Evolutionary conservation across 2,329 filamentous ascomycete species (phyloP).

Genomic region (Gyromitra esculenta): DNA sequence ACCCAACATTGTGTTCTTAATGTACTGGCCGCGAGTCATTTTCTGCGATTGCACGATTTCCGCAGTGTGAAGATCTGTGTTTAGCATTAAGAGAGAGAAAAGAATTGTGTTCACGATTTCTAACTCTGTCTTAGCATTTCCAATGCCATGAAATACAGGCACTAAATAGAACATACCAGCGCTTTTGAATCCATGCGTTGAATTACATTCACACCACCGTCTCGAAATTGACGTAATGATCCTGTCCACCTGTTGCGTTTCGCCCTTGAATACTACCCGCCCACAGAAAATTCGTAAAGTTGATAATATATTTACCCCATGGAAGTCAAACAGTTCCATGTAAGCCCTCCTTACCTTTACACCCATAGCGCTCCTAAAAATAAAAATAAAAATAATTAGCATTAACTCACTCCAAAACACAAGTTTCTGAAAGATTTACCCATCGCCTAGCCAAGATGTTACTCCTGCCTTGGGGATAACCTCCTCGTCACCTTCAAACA

Average conservation of each 20-base stretch:
- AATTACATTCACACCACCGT: conserved; percentile 93
- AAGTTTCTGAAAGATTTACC: conserved; percentile 56
- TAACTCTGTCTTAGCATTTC: conserved; percentile 43
- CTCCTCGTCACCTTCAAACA: conserved; percentile 85
- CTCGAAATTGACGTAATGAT: conserved; percentile 89
- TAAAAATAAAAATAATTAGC: conserved; percentile 38
- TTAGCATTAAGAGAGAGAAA: conserved; percentile 93
- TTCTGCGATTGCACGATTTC: conserved; percentile 83
- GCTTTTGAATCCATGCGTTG: conserved; percentile 90
- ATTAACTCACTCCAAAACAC: conserved; percentile 60
- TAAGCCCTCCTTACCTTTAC: conserved; percentile 75
- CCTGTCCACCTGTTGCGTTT: conserved; percentile 96
- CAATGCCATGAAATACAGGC: conserved; percentile 8
- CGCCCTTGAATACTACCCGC: conserved; percentile 82
- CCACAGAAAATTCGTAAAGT: conserved; percentile 83
- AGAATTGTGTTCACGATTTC: conserved; percentile 91
- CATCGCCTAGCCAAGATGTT: conserved; percentile 86
- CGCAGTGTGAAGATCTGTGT: conserved; percentile 93
- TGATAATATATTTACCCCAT: conserved; percentile 79
- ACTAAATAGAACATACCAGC: conserved; percentile 69
- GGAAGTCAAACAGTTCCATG: conserved; percentile 91
- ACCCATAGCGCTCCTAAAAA: conserved; percentile 63
- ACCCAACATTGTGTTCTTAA: conserved; percentile 95
- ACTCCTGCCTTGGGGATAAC: conserved; percentile 81
- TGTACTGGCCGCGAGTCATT: conserved; percentile 93